phyloP scores from a whole-genome alignment of 1,139 yeast genomes.

The Nakaseomyces nivariensis region DNA sequence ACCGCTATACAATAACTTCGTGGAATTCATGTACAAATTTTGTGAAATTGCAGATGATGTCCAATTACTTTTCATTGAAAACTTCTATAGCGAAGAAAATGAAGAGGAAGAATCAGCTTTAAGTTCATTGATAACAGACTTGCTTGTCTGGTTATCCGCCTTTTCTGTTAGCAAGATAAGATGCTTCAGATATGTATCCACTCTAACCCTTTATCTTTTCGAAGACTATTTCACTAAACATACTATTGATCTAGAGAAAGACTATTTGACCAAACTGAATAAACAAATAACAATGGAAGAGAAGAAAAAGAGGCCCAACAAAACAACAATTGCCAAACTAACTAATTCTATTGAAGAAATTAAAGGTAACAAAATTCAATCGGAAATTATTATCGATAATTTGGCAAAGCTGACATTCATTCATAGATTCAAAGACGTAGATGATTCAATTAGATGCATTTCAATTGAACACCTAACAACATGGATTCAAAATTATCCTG shows the following conservation, averaged over 20 bases:
- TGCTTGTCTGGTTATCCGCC: conserved; percentile 69
- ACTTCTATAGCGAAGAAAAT: conserved; percentile 31
- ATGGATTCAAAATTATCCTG: conserved; percentile 68
- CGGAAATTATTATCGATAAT: conserved; percentile 53
- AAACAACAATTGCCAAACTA: conserved; percentile 36
- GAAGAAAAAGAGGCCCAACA: conserved; percentile 30
- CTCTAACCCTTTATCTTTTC: conserved; percentile 48
- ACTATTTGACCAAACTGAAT: conserved; percentile 31
- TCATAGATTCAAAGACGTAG: conserved; percentile 75
- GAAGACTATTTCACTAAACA: conserved; percentile 51
- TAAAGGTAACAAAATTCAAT: conserved; percentile 41
- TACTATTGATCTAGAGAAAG: conserved; percentile 35
- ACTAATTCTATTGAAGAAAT: conserved; percentile 39
- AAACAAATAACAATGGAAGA: conserved; percentile 32
- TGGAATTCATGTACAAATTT: conserved; percentile 46
- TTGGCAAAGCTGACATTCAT: conserved; percentile 58
- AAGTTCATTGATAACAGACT: conserved; percentile 42
- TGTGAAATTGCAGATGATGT: conserved; percentile 50
- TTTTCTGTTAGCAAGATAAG: conserved; percentile 62
- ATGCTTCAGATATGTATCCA: conserved; percentile 61
- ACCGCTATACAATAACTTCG: conserved; percentile 44
- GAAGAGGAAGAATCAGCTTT: conserved; percentile 17
- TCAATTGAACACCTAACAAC: conserved; percentile 52
- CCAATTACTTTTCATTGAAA: conserved; percentile 45
- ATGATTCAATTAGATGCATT: conserved; percentile 58